These are phyloP conservation scores for Avena atlantica DNA, from an alignment of 176 grass and related monocot species.

Conservation along the genomic window DNA sequence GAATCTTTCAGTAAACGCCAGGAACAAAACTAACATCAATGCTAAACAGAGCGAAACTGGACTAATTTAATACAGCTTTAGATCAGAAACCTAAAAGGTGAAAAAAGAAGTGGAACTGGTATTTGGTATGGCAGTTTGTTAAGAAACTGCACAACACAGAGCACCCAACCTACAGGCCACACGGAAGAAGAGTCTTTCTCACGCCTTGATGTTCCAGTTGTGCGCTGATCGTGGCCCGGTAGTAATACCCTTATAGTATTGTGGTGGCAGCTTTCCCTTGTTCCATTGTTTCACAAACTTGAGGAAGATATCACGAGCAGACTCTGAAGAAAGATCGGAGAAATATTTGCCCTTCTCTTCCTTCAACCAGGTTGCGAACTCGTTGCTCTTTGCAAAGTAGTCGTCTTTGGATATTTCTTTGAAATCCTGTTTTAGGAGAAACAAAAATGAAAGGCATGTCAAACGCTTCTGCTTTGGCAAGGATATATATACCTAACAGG, in stretches of 20 bases:
- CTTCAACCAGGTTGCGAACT: constrained; percentile 91
- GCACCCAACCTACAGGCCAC: neutral
- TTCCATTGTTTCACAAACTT: constrained; percentile 91
- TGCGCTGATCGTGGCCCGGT: constrained; percentile 78
- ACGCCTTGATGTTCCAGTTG: constrained; percentile 86
- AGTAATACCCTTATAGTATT: constrained; percentile 80
- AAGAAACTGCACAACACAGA: constrained; percentile 26
- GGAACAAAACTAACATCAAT: neutral
- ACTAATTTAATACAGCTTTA: constrained; percentile 33
- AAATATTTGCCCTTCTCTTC: constrained; percentile 89
- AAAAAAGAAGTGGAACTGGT: neutral
- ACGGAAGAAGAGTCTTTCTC: constrained; percentile 23
- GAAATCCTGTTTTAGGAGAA: constrained; percentile 53
- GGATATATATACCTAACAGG: neutral
- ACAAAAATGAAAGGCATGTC: neutral
- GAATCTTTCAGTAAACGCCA: neutral
- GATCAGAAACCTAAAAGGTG: constrained; percentile 27
- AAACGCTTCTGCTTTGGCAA: neutral
- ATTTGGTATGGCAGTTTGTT: neutral
- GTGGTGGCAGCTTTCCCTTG: constrained; percentile 61
- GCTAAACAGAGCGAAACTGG: neutral
- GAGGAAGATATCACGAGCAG: constrained; percentile 73
- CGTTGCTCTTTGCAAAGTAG: constrained; percentile 93
- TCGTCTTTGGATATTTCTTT: constrained; percentile 91
- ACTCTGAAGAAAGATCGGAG: constrained; percentile 81